Conservation (phyloP, 768 basidiomycete genomes). For the Collybia sordida region DNA sequence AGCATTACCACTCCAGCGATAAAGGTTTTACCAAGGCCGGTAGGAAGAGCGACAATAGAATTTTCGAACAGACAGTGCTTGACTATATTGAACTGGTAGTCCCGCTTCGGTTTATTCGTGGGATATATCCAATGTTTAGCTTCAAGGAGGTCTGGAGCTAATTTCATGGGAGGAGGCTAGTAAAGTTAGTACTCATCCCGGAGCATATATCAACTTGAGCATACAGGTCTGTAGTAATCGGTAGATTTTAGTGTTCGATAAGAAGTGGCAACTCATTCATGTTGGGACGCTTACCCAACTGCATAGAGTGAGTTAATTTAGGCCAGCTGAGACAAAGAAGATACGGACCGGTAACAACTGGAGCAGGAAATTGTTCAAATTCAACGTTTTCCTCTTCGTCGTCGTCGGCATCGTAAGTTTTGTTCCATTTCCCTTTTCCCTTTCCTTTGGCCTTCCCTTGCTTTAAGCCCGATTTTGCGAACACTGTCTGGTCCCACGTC, state of each 20-base stretch:
- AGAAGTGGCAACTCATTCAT: not conserved
- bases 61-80: slow-evolving; percentile 86
- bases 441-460: slow-evolving; percentile 54
- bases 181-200: not conserved
- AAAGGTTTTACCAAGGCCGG: slow-evolving; percentile 97
- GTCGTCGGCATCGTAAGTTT: slow-evolving; percentile 45
- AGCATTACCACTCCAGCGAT: slow-evolving; percentile 97
- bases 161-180: slow-evolving; percentile 77
- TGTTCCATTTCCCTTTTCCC: slow-evolving; percentile 41
- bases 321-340: not conserved
- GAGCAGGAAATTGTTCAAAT: slow-evolving; percentile 85
- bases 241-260: not conserved
- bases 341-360: slow-evolving; percentile 65
- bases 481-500: slow-evolving; percentile 89
- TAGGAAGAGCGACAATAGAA: slow-evolving; percentile 91
- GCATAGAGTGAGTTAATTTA: slow-evolving; percentile 9
- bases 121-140: slow-evolving; percentile 91
- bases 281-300: slow-evolving; percentile 53
- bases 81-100: slow-evolving; percentile 95
- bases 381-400: slow-evolving; percentile 62
- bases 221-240: slow-evolving; percentile 26
- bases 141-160: slow-evolving; percentile 73
- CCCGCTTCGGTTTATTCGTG: slow-evolving; percentile 81
- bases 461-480: slow-evolving; percentile 76
- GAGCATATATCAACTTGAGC: slow-evolving; percentile 5